Percentiles rank a stretch among this genome's conserved stretches.
Evolutionary conservation across 2,329 filamentous ascomycete species (phyloP).

Genomic region (Pseudogymnoascus pannorum): DNA sequence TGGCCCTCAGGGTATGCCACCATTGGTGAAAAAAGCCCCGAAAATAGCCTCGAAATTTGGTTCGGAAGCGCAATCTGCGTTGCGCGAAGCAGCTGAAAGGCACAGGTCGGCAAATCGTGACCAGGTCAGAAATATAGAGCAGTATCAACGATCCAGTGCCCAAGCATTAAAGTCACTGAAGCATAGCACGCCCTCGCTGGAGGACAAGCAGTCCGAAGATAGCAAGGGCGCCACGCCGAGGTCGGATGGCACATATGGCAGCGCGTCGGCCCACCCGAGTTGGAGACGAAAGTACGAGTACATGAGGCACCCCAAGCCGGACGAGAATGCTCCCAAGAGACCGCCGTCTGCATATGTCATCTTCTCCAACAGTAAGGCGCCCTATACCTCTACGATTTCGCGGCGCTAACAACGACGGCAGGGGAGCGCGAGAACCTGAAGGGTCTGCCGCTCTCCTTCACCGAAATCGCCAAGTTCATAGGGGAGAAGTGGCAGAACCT

Average conservation of each 20-base stretch:
- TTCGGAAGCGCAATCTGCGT: neutral
- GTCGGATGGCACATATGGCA: slow-evolving; percentile 38
- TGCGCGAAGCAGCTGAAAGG: neutral
- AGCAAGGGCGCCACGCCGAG: slow-evolving; percentile 40
- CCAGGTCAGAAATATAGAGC: too few species aligned
- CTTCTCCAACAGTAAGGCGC: slow-evolving; percentile 70
- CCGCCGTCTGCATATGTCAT: slow-evolving; percentile 79
- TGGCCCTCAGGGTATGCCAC: neutral
- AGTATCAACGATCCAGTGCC: too few species aligned
- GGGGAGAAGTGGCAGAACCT: slow-evolving; percentile 77
- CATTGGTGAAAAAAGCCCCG: neutral
- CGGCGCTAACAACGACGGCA: slow-evolving; percentile 27
- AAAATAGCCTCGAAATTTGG: neutral
- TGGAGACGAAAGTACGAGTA: slow-evolving; percentile 72
- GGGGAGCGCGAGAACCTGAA: slow-evolving; percentile 73
- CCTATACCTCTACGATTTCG: neutral
- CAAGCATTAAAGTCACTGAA: slow-evolving; percentile 28
- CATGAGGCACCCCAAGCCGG: slow-evolving; percentile 69
- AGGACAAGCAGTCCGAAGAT: slow-evolving; percentile 47
- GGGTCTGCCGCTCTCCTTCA: slow-evolving; percentile 69
- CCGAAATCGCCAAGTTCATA: slow-evolving; percentile 75
- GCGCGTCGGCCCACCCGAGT: slow-evolving; percentile 34
- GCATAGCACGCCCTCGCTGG: slow-evolving; percentile 45
- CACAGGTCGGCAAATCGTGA: neutral
- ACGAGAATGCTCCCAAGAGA: slow-evolving; percentile 71